phyloP scores from a whole-genome alignment of 2,329 filamentous ascomycete species.

The Aspergillus arachidicola region DNA sequence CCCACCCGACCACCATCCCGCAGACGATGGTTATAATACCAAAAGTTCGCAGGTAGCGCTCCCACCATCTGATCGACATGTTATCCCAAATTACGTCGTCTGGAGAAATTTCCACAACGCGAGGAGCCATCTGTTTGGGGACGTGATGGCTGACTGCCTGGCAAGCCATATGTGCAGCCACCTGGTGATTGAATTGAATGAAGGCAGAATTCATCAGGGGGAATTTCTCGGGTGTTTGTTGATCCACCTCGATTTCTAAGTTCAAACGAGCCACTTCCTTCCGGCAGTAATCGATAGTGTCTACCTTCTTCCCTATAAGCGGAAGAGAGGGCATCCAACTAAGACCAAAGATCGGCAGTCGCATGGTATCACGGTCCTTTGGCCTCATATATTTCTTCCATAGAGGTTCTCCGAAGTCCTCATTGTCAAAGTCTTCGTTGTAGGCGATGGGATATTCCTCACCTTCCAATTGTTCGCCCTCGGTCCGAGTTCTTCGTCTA shows the following conservation, averaged over 20 bases:
- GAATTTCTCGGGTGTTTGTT: constrained; percentile 80
- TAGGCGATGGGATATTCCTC: constrained; percentile 64
- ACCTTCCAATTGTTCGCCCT: constrained; percentile 29
- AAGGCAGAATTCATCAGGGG: constrained; percentile 96
- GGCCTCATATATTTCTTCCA: constrained; percentile 84
- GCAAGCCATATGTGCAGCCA: constrained; percentile 97
- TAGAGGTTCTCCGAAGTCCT: constrained; percentile 64
- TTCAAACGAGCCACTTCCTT: constrained; percentile 85
- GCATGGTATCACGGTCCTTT: constrained; percentile 83
- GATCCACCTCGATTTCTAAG: constrained; percentile 87
- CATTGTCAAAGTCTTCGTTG: constrained; percentile 63
- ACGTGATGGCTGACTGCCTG: constrained; percentile 89
- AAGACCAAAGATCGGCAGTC: constrained; percentile 64
- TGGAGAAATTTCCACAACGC: constrained; percentile 90
- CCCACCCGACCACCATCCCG: constrained; percentile 84
- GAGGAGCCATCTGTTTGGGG: constrained; percentile 89
- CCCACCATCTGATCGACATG: constrained; percentile 95
- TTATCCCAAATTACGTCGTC: constrained; percentile 96
- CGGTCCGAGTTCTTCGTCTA: constrained; percentile 20
- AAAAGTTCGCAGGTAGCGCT: constrained; percentile 73
- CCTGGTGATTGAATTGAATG: constrained; percentile 97
- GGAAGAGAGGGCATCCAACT: constrained; percentile 79
- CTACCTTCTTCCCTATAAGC: constrained; percentile 83
- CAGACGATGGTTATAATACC: constrained; percentile 67
- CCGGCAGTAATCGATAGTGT: constrained; percentile 90